Evolutionary conservation across 306 rosid species (phyloP), one percentile per base, ranked within the genome.

Genomic region (Glycyrrhiza uralensis): DNA sequence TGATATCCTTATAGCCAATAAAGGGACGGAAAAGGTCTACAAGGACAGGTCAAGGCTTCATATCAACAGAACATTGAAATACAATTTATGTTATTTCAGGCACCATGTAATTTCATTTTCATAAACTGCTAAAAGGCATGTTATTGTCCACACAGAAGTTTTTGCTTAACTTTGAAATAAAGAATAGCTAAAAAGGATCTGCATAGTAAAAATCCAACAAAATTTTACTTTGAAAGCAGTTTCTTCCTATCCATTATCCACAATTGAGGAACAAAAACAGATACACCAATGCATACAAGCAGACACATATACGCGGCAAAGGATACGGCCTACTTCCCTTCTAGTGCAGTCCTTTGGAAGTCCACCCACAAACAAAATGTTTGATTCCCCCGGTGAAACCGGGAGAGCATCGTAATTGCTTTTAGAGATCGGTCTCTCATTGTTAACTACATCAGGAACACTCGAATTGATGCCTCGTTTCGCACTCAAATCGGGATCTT

Each of bases 251-350:
- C 18, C 17, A 49, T 39, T 74, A 60, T 51, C 7, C 12, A 30
- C 26, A 20, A 10, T 49, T 10, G 1, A 13, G 20, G 36, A 81
- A 36, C 59, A 44, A 44, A 56, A 59, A 45, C 69, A 67, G 20
- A 63, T 19, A 70, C 7, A 5, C 64, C 57, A 20, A 64, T 2
- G 69, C 73, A 68, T 61, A 66, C 29, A 59, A 29, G 20, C 23
- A 70, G 9, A 39, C 63, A 69, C 63, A 69, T n/a, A 42, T n/a
- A 18, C 0, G 61, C 38, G 63, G 52, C 50, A 80, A 79, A 88
- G 96, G 97, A 91, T 89, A 89, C 96, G 93, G 28, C 96, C 91
- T 35, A 89, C 96, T 89, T 89, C 97, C 81, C 97, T 85, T 84
- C 97, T 86, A 41, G 91, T 91, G 83, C 93, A 89, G 76, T 91